These are phyloP conservation scores for Trichomonascaceae sp. DNA, from an alignment of 1,139 yeast genomes.

Conservation along the genomic window DNA sequence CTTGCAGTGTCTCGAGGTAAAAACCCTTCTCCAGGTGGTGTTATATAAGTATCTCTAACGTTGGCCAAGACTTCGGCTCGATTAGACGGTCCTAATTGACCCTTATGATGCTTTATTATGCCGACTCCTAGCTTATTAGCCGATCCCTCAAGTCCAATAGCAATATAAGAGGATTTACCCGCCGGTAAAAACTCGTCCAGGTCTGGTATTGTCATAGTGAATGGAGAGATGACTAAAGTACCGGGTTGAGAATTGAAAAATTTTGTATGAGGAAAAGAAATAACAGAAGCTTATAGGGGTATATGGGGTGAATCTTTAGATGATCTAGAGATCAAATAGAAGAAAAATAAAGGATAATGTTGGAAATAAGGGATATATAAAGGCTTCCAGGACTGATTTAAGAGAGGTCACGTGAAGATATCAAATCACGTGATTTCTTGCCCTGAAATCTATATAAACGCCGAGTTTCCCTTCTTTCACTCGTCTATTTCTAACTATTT, in stretches of 20 bases:
- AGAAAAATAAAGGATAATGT: too few relatives aligned
- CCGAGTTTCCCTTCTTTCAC: too few relatives aligned
- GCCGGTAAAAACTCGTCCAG: conserved; percentile 11
- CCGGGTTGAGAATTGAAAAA: background rate
- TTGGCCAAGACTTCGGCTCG: conserved; percentile 76
- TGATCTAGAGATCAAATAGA: too few relatives aligned
- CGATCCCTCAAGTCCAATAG: conserved; percentile 91
- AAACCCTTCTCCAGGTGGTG: conserved; percentile 98
- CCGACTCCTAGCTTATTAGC: conserved; percentile 97
- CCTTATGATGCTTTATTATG: conserved; percentile 62
- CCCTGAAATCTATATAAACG: too few relatives aligned
- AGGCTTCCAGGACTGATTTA: too few relatives aligned
- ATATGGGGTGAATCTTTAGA: too few relatives aligned
- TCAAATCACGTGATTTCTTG: too few relatives aligned
- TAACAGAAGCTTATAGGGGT: too few relatives aligned
- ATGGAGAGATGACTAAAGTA: background rate
- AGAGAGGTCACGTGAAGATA: too few relatives aligned
- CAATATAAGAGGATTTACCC: conserved; percentile 37
- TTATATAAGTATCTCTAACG: conserved; percentile 86
- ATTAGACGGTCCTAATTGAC: conserved; percentile 38
- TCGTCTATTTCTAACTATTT: too few relatives aligned
- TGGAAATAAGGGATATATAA: too few relatives aligned
- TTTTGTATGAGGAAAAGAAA: too few relatives aligned
- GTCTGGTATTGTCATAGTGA: conserved; percentile 7
- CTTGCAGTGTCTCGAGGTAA: conserved; percentile 94